phyloP scores from a whole-genome alignment of 176 grass and related monocot genomes.

The Zea luxurians region DNA sequence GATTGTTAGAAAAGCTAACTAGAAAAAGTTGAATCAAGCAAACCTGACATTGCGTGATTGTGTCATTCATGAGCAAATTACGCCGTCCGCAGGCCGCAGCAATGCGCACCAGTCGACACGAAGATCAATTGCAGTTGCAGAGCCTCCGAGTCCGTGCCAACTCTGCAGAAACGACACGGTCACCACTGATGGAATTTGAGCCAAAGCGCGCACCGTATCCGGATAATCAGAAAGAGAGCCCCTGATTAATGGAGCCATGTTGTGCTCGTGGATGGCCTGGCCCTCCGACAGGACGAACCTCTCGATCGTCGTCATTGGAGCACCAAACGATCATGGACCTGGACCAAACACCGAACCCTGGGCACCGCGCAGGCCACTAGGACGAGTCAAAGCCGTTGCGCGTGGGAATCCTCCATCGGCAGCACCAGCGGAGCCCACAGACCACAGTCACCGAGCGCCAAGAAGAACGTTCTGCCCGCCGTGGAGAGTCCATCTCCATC shows the following conservation, averaged over 20 bases:
- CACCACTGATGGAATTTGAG: not conserved
- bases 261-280: not conserved
- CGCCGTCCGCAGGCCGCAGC: no score
- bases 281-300: conserved; percentile 26
- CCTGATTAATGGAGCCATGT: not conserved
- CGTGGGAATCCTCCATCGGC: not conserved
- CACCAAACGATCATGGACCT: not conserved
- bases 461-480: not conserved
- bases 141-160: no score
- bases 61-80: no score
- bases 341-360: not conserved
- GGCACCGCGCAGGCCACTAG: not conserved
- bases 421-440: not conserved
- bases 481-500: conserved; percentile 19
- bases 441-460: not conserved
- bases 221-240: not conserved
- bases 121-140: no score
- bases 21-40: no score
- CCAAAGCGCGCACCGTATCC: not conserved
- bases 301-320: conserved; percentile 9
- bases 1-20: no score
- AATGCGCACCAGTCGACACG: no score
- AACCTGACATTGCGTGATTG: no score
- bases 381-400: conserved; percentile 4
- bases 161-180: no score